Base-by-base conservation (phyloP, 176 grass and related monocot genomes). In the Triticum dicoccoides region DNA sequence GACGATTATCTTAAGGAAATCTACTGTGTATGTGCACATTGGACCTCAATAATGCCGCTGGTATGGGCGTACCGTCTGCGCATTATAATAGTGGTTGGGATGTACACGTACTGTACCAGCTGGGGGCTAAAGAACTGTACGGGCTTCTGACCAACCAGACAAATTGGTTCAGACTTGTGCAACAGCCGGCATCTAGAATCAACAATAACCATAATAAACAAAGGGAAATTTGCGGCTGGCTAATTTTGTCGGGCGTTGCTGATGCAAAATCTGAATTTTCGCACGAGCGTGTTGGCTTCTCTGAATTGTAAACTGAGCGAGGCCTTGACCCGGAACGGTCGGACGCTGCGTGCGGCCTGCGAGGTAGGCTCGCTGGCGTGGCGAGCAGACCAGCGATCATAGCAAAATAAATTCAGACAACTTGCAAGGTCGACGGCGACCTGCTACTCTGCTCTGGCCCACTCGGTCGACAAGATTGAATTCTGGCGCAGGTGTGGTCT, bases 161-260 rank as follows among this genome's bases (percentile, higher is more conserved):
- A 59, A 24, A 34, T 14, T 0, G 23, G 23, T 20, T 9, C 32
- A 44, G 3, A 25, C 11, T 33, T 27, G 44, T 44, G 73, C 8
- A 82, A 83, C 73, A 23, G 8, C 89, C 74, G 65, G 80, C 73
- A 47, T 14, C 24, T 66, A 24, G 9, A 59, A 65, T 67, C 17
- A 56, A 29, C 17, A 10, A 11, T 52, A 52, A 44, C 11, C 42
- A 44, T 42, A 42, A 42, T 30, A 65, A 35, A 30, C 58, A 56
- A 27, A 38, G 21, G 10, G 23, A 32, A 2, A 10, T 49, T 82
- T 20, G 72, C 62, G 5, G 72, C 64, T 58, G 35, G 32, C 15
- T 54, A 54, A 54, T 69, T 78, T 87, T 90, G 84, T 83, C 84
- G 79, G 84, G 17, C 51, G 84, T 20, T 80, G 56, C 9, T 4